Conservation (phyloP, 148 eudicot species). For the Tetragonia tetragonoides region DNA sequence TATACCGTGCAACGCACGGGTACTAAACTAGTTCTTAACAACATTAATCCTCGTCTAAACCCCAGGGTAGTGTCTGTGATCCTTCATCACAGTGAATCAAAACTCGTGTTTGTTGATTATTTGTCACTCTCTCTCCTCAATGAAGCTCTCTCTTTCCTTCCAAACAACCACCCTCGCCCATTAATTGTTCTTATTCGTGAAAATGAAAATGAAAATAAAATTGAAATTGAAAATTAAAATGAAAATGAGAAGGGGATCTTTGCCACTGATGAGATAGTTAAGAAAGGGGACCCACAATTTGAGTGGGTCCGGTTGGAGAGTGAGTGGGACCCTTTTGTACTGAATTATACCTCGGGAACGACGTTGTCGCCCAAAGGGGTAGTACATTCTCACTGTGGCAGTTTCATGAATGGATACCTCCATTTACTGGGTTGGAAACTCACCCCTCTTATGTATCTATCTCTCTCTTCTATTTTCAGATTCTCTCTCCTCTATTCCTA, state of each 20-base stretch:
- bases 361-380: conserved; percentile 50
- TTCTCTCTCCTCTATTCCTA: no score
- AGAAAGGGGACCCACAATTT: conserved; percentile 34
- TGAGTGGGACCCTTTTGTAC: conserved; percentile 45
- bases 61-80: conserved; percentile 41
- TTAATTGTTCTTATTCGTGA: conserved; percentile 27
- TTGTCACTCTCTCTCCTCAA: conserved; percentile 16
- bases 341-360: conserved; percentile 56
- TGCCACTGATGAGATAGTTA: conserved; percentile 28
- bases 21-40: conserved; percentile 23
- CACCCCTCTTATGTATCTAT: no score
- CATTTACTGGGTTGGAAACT: no score
- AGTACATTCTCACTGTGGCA: conserved; percentile 46
- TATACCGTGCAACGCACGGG: no score
- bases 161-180: conserved; percentile 18
- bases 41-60: conserved; percentile 52
- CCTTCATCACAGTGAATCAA: conserved; percentile 39
- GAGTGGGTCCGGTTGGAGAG: conserved; percentile 36
- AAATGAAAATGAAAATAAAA: background rate
- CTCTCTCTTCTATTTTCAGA: no score
- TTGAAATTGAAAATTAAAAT: no score
- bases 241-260: background rate
- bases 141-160: conserved; percentile 32
- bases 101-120: conserved; percentile 38
- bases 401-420: conserved; percentile 28